Evolutionary conservation across 805 yeast genomes (phyloP).

Genomic region (Yamadazyma akitaensis): DNA sequence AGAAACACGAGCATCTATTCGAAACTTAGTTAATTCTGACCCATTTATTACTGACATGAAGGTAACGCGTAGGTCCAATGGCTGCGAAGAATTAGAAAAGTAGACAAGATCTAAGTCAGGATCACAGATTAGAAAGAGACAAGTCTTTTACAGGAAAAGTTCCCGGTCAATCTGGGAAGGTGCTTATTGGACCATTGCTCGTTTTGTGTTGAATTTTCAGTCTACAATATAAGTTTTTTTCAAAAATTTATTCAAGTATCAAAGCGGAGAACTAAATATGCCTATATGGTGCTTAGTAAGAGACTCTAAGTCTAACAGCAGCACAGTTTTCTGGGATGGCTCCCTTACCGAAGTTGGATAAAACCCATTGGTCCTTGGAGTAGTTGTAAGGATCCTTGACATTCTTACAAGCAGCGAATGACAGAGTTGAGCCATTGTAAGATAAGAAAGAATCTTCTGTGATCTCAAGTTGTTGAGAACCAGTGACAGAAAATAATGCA

Average conservation of each 20-base stretch:
- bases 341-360: neutral
- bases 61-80: neutral
- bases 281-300: neutral
- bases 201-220: no score
- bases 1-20: conserved; percentile 24
- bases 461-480: conserved; percentile 1
- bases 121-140: neutral
- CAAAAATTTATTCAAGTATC: no score
- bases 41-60: conserved; percentile 9
- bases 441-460: conserved; percentile 15
- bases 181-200: no score
- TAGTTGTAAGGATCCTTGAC: conserved; percentile 28
- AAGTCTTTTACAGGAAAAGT: no score
- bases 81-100: neutral
- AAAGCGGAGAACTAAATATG: no score
- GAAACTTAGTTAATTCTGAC: conserved; percentile 3
- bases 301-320: conserved; percentile 4
- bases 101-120: neutral
- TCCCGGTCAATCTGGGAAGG: neutral
- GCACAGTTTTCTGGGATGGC: neutral
- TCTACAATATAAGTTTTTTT: no score
- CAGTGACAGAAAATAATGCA: conserved; percentile 2
- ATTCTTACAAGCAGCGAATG: conserved; percentile 25
- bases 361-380: conserved; percentile 12
- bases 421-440: conserved; percentile 16